Evolutionary conservation across 306 rosid species (phyloP), one percentile per base, ranked within the genome.

Genomic region (Leucaena leucocephala): DNA sequence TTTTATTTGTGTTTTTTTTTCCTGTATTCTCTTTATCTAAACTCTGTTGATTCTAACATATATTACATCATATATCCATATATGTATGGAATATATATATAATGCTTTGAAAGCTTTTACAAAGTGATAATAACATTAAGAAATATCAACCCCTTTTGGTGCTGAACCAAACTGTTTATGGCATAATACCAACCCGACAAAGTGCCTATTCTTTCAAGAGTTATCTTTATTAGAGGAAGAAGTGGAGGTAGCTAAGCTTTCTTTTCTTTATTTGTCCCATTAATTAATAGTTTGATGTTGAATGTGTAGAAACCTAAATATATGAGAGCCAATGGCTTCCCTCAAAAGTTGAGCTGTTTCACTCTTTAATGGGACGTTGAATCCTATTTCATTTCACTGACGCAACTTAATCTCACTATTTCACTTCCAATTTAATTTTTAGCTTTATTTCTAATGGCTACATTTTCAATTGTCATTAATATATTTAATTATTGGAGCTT

Each of bases 321-420:
- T 59, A 27, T 22, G 5, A 22, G 34, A 62, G 22, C 80, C 77
- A 69, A 57, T 57, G 63, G 63, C 63, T 21, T 8, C 13, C 6
- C 35, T 57, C 68, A 55, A 19, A n/a, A 55, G 33, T 5, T 62
- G 42, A 49, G 17, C 22, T 78, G 8, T 40, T 19, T 78, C 68
- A 1, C 62, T n/a, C 39, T 52, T 54, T 36, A 79, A 70, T 62
- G 54, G 80, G 27, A 27, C 27, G 75, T 76, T 76, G 75, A 76
- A 50, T 42, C 14, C 59, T 65, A 71, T 45, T 82, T 49, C 35
- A 71, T 54, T 22, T 54, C 49, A 38, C 49, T 40, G 42, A 76
- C 54, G 72, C 82, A 80, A 71, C 78, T 71, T 71, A 75, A 77
- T 76, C 54, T 49, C 76, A 72, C 48, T 10, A 35, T 54, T 22